phyloP scores from a whole-genome alignment of 2,329 filamentous ascomycete genomes.

The Nigrospora osmanthi region DNA sequence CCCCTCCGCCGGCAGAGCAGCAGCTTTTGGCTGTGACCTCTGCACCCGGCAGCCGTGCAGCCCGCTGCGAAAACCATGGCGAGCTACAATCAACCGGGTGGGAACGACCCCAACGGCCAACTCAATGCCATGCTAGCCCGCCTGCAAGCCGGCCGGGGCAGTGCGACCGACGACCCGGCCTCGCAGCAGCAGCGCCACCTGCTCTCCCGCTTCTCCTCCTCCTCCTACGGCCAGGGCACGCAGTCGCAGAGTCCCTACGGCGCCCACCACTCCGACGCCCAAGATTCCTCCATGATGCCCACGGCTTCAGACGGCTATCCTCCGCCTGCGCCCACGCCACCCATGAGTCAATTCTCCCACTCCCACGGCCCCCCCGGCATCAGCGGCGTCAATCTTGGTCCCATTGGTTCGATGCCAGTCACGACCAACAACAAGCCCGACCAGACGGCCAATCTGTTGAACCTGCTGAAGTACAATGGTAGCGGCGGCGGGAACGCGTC shows the following conservation, averaged over 20 bases:
- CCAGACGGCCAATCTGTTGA: slow-evolving; percentile 48
- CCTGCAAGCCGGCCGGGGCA: slow-evolving; percentile 12
- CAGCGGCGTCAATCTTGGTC: slow-evolving; percentile 28
- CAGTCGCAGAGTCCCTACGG: slow-evolving; percentile 15
- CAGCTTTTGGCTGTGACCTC: too few relatives aligned
- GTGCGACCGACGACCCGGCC: slow-evolving; percentile 8
- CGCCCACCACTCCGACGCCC: slow-evolving; percentile 9
- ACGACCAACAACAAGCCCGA: slow-evolving; percentile 21
- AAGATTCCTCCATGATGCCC: slow-evolving; percentile 17
- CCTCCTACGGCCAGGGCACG: slow-evolving; percentile 19
- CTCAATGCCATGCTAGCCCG: slow-evolving; percentile 34
- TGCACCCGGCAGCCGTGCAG: too few relatives aligned
- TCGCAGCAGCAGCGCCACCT: slow-evolving; percentile 15
- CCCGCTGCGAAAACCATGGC: slow-evolving; percentile 16
- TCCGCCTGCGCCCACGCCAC: slow-evolving; percentile 38
- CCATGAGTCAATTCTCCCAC: slow-evolving; percentile 27
- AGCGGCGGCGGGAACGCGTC: slow-evolving; percentile 20
- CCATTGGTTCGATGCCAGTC: slow-evolving; percentile 33
- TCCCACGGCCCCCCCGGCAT: slow-evolving; percentile 29
- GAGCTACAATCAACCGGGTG: slow-evolving; percentile 23
- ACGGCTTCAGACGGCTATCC: slow-evolving; percentile 22
- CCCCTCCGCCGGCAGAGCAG: not conserved
- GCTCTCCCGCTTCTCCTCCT: slow-evolving; percentile 18
- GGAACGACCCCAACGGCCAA: slow-evolving; percentile 22
- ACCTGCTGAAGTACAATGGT: slow-evolving; percentile 51